Percentiles rank a stretch among this genome's conserved stretches.
These are phyloP conservation scores for Phytophthora brassicae DNA, from an alignment of 352 stramenopile species.

Conservation along the genomic window DNA sequence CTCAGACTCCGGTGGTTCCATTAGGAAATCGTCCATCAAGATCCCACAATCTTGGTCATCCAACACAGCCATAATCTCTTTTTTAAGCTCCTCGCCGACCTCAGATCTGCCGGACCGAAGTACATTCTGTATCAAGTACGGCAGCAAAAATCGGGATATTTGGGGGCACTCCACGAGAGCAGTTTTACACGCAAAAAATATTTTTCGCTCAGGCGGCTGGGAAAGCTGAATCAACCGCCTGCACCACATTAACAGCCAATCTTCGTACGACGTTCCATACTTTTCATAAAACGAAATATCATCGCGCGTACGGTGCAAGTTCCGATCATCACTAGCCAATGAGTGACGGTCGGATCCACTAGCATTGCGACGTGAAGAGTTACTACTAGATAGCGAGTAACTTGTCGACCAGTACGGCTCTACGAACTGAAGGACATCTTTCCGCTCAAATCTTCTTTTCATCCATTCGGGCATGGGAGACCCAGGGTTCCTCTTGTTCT, in stretches of 20 bases:
- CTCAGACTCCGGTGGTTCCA: slow-evolving; percentile 33
- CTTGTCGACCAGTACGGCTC: slow-evolving; percentile 90
- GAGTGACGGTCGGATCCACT: slow-evolving; percentile 14
- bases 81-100: slow-evolving; percentile 73
- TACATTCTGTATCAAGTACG: slow-evolving; percentile 87
- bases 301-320: slow-evolving; percentile 25
- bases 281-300: slow-evolving; percentile 77
- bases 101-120: slow-evolving; percentile 62
- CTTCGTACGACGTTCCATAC: slow-evolving; percentile 74
- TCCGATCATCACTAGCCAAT: slow-evolving; percentile 26
- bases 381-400: slow-evolving; percentile 50
- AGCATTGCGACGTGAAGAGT: slow-evolving; percentile 18
- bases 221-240: slow-evolving; percentile 74
- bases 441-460: slow-evolving; percentile 80
- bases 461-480: slow-evolving; percentile 80
- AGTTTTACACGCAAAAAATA: slow-evolving; percentile 72
- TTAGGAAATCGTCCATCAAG: slow-evolving; percentile 52
- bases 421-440: slow-evolving; percentile 85
- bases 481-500: slow-evolving; percentile 13
- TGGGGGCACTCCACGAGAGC: slow-evolving; percentile 68
- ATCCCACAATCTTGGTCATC: slow-evolving; percentile 67
- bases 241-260: slow-evolving; percentile 84
- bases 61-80: slow-evolving; percentile 81
- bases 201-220: slow-evolving; percentile 81
- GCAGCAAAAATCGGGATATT: slow-evolving; percentile 78